These are phyloP conservation scores for Bacidia rubella DNA, from an alignment of 495 filamentous ascomycete genomes.

Conservation along the genomic window DNA sequence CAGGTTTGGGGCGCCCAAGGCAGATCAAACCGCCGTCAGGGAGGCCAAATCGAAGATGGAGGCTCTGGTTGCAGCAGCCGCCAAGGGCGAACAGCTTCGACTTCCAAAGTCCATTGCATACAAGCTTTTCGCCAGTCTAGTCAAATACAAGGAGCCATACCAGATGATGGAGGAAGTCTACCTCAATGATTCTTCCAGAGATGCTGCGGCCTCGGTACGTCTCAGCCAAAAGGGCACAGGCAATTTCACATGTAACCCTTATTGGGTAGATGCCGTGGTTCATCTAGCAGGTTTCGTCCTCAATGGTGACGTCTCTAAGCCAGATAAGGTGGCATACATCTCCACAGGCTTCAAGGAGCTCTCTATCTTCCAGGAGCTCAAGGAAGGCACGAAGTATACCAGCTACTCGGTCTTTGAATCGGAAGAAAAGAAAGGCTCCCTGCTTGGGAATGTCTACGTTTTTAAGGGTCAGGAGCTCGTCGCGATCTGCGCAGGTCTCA, in stretches of 20 bases:
- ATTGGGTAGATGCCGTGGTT: constrained; percentile 54
- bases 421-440: constrained; percentile 27
- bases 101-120: constrained; percentile 25
- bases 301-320: constrained; percentile 3
- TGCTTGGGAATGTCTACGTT: constrained; percentile 40
- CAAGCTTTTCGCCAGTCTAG: constrained; percentile 33
- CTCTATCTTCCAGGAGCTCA: constrained; percentile 38
- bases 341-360: constrained; percentile 49
- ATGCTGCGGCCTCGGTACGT: constrained; percentile 52
- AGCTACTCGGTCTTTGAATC: constrained; percentile 42
- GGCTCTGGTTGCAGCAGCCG: neutral
- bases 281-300: constrained; percentile 46
- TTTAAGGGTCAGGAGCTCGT: constrained; percentile 41
- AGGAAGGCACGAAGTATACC: constrained; percentile 36
- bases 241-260: constrained; percentile 50
- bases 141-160: constrained; percentile 31
- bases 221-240: constrained; percentile 47
- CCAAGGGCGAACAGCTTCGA: neutral
- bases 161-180: constrained; percentile 12
- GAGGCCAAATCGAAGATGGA: constrained; percentile 1
- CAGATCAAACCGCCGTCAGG: neutral
- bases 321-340: constrained; percentile 42
- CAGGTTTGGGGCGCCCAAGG: neutral
- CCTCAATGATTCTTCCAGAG: constrained; percentile 36
- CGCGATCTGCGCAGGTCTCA: constrained; percentile 29